A percentile compares a stretch with the other conserved stretches of the same genome.
phyloP scores from a whole-genome alignment of 805 yeast genomes.

The Saccharomyces paradoxus region DNA sequence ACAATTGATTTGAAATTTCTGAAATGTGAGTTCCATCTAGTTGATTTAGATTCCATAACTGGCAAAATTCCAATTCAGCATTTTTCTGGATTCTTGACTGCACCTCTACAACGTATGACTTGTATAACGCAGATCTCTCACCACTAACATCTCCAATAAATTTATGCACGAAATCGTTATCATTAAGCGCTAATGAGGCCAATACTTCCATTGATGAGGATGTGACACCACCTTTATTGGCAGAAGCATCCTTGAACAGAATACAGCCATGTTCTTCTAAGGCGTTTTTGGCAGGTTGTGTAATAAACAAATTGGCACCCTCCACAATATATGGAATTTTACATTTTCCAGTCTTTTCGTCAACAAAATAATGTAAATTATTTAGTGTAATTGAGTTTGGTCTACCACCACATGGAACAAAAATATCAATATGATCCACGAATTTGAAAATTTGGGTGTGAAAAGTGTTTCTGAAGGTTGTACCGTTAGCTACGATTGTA shows the following conservation, averaged over 20 bases:
- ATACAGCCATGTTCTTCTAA: constrained; percentile 82
- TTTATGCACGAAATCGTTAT: constrained; percentile 64
- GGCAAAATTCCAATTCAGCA: constrained; percentile 78
- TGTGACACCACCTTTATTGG: constrained; percentile 98
- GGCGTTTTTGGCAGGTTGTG: constrained; percentile 84
- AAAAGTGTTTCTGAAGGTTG: constrained; percentile 82
- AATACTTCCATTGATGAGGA: constrained; percentile 92
- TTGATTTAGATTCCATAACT: constrained; percentile 71
- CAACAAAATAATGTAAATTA: constrained; percentile 66
- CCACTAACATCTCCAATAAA: constrained; percentile 54
- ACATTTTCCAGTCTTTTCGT: constrained; percentile 65
- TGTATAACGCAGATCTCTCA: constrained; percentile 63
- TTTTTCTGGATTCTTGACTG: constrained; percentile 68
- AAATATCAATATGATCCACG: constrained; percentile 62
- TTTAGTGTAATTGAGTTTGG: constrained; percentile 90
- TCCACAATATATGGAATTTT: constrained; percentile 85
- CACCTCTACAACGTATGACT: constrained; percentile 75
- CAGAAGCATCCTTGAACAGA: constrained; percentile 90
- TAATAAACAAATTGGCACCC: constrained; percentile 93
- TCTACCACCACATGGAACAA: constrained; percentile 98
- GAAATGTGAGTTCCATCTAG: constrained; percentile 53
- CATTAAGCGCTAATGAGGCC: constrained; percentile 88
- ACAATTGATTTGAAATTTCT: constrained; percentile 72
- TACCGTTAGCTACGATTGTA: constrained; percentile 64
- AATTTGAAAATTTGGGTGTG: constrained; percentile 65